Conservation (phyloP, 1,139 yeast genomes). For the Kluyveromyces sp. region DNA sequence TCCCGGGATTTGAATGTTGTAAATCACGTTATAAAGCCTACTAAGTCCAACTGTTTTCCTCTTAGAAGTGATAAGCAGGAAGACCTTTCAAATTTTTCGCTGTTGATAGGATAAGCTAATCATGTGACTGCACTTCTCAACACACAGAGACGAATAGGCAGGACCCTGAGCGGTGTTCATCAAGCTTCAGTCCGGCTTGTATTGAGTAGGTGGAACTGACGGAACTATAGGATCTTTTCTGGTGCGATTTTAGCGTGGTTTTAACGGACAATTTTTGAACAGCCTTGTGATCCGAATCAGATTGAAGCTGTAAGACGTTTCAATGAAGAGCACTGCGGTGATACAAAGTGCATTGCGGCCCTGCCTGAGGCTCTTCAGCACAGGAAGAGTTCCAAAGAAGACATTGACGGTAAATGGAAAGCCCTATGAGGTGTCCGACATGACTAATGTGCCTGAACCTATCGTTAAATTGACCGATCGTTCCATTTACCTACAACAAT, state of each 20-base stretch:
- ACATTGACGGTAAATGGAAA: slow-evolving; percentile 43
- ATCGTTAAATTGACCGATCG: slow-evolving; percentile 66
- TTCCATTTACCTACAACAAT: slow-evolving; percentile 60
- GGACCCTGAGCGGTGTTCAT: too few relatives aligned
- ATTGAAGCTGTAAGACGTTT: not conserved
- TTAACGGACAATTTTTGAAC: too few relatives aligned
- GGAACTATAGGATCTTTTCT: too few relatives aligned
- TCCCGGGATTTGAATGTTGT: too few relatives aligned
- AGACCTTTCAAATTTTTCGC: not conserved
- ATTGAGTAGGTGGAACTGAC: too few relatives aligned
- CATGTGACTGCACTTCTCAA: not conserved
- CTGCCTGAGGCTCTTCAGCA: slow-evolving; percentile 7
- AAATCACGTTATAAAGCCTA: too few relatives aligned
- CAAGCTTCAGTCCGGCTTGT: too few relatives aligned
- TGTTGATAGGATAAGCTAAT: not conserved
- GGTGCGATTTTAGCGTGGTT: too few relatives aligned
- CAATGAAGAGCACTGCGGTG: not conserved
- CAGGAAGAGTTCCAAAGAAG: slow-evolving; percentile 9
- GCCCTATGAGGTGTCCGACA: slow-evolving; percentile 50
- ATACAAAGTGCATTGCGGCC: slow-evolving; percentile 1
- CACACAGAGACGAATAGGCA: not conserved
- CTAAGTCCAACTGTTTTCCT: not conserved
- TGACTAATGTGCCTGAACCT: slow-evolving; percentile 81
- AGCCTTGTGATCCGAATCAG: too few relatives aligned
- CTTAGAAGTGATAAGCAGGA: not conserved